Percentiles rank a stretch among this genome's conserved stretches.
Conservation (phyloP, 805 yeast genomes). For the Cyberlindnera maclurae region DNA sequence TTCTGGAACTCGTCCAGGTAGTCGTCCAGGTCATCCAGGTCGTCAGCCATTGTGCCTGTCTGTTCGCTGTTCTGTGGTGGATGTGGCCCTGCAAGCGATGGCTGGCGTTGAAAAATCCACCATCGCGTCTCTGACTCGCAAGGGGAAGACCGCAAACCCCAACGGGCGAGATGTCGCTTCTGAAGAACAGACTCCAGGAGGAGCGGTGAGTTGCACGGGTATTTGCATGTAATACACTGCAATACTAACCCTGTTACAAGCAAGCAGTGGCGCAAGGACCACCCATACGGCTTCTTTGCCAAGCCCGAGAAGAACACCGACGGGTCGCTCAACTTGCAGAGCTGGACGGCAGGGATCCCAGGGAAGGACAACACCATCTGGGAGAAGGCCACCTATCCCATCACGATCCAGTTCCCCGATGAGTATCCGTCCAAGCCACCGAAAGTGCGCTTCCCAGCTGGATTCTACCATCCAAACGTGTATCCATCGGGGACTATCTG, state of each 20-base stretch:
- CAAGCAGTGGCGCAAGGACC: conserved; percentile 97
- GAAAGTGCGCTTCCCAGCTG: conserved; percentile 80
- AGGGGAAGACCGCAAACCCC: too few relatives aligned
- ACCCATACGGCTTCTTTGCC: conserved; percentile 96
- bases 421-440: conserved; percentile 98
- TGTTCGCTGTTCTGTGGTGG: background rate
- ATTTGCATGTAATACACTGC: too few relatives aligned
- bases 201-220: conserved; percentile 68
- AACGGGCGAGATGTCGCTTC: conserved; percentile 9
- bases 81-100: too few relatives aligned
- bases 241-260: conserved; percentile 30
- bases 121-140: too few relatives aligned
- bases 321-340: conserved; percentile 77
- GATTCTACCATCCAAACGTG: conserved; percentile 94
- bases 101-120: too few relatives aligned
- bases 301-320: conserved; percentile 76
- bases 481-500: conserved; percentile 98
- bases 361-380: conserved; percentile 83
- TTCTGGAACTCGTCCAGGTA: conserved; percentile 82
- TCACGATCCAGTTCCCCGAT: conserved; percentile 74
- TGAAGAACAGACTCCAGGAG: conserved; percentile 67
- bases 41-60: conserved; percentile 29
- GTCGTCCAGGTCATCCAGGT: conserved; percentile 73
- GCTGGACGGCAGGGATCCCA: conserved; percentile 94
- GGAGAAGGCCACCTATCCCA: conserved; percentile 86